Conservation (phyloP, 1,284 basidiomycete species). For the Ceratorhiza oryzae-sativae region DNA sequence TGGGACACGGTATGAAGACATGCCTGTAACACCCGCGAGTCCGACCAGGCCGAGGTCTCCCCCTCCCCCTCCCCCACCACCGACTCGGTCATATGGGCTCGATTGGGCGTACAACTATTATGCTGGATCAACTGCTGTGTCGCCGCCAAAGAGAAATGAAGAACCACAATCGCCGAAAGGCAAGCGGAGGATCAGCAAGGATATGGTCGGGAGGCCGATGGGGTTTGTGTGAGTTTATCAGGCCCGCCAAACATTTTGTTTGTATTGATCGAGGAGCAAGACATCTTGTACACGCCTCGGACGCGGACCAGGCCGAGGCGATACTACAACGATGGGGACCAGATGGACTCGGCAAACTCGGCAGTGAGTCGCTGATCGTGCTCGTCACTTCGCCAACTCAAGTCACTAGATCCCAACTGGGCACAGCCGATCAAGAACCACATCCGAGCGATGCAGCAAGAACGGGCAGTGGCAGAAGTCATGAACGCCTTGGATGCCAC, state of each 20-base stretch:
- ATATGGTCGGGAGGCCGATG: conserved; percentile 83
- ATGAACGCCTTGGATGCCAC: conserved; percentile 41
- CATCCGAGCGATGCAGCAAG: conserved; percentile 76
- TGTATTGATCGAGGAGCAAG: conserved; percentile 54
- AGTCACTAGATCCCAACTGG: conserved; percentile 79
- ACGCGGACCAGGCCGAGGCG: conserved; percentile 89
- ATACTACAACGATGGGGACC: conserved; percentile 89
- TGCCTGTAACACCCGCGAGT: conserved; percentile 33
- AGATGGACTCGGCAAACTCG: conserved; percentile 89
- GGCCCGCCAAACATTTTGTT: not conserved
- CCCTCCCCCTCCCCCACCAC: conserved; percentile 46
- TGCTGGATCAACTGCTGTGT: conserved; percentile 17
- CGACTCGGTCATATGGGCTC: conserved; percentile 19
- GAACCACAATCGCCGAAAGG: conserved; percentile 49
- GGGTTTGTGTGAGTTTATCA: conserved; percentile 74
- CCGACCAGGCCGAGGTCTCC: conserved; percentile 41
- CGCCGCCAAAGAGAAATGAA: conserved; percentile 19
- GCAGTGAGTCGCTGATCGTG: conserved; percentile 62
- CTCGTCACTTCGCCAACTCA: conserved; percentile 43
- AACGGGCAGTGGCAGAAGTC: conserved; percentile 82
- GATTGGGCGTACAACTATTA: conserved; percentile 26
- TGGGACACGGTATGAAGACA: not conserved
- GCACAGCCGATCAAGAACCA: conserved; percentile 88
- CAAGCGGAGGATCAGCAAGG: conserved; percentile 79
- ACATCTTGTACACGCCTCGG: conserved; percentile 92